Evolutionary conservation across 1,139 yeast genomes (phyloP).

Genomic region (Yamadazyma diddensiae): DNA sequence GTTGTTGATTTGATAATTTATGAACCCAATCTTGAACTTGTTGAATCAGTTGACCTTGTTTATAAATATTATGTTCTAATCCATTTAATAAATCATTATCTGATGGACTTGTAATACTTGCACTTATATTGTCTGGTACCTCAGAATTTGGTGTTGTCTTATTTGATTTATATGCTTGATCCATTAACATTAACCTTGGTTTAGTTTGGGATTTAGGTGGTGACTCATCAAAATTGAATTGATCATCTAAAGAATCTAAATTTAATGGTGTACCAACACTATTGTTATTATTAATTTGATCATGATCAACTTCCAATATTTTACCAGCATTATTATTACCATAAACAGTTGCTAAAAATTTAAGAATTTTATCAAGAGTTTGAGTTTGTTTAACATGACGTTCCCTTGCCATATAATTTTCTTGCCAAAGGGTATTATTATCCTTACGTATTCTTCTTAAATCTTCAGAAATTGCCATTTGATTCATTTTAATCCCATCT

Average conservation of each 20-base stretch:
- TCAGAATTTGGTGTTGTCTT: conserved; percentile 14
- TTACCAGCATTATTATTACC: conserved; percentile 63
- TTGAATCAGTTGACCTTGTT: conserved; percentile 54
- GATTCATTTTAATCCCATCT: conserved; percentile 74
- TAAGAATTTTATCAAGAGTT: conserved; percentile 81
- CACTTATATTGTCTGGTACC: not conserved
- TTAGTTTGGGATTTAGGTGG: conserved; percentile 11
- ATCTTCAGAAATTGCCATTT: conserved; percentile 78
- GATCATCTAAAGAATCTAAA: conserved; percentile 7
- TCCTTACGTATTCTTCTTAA: conserved; percentile 78
- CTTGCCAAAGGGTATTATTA: conserved; percentile 89
- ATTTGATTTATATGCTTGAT: conserved; percentile 31
- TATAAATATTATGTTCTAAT: conserved; percentile 43
- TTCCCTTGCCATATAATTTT: conserved; percentile 78
- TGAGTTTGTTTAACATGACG: conserved; percentile 82
- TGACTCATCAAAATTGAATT: conserved; percentile 14
- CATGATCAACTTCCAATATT: conserved; percentile 33
- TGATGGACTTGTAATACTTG: conserved; percentile 1
- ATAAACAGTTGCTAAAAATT: conserved; percentile 81
- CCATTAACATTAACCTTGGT: conserved; percentile 44
- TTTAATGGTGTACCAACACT: conserved; percentile 3
- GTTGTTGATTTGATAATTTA: conserved; percentile 38
- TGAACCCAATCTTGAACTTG: conserved; percentile 62
- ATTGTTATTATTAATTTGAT: conserved; percentile 1
- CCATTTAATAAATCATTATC: conserved; percentile 26